Evolutionary conservation across 2,329 filamentous ascomycete genomes (phyloP).

Genomic region (Xylaria hypoxylon): DNA sequence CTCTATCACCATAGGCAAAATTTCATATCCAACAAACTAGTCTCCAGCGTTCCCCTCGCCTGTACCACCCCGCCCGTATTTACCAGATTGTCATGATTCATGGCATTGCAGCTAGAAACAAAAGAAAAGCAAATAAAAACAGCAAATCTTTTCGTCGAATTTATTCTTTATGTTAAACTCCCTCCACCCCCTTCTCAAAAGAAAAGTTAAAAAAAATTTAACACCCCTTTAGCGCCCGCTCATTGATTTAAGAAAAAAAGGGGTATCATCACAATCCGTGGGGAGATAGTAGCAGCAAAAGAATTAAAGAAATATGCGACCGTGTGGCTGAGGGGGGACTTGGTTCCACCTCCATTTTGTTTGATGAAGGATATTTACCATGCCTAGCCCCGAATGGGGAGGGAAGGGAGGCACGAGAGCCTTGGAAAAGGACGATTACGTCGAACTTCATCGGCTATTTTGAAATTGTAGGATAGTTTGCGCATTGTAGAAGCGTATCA

Average conservation of each 20-base stretch:
- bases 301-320: background rate
- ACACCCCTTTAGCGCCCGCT: slow-evolving; percentile 29
- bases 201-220: slow-evolving; percentile 16
- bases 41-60: slow-evolving; percentile 1
- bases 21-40: background rate
- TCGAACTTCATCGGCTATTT: background rate
- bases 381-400: too few relatives aligned
- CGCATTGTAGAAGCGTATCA: background rate
- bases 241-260: slow-evolving; percentile 23
- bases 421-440: background rate
- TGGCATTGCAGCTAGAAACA: slow-evolving; percentile 9
- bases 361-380: too few relatives aligned
- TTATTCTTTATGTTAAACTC: slow-evolving; percentile 19
- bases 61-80: background rate
- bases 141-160: slow-evolving; percentile 13
- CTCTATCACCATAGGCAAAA: background rate
- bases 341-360: background rate
- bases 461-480: too few relatives aligned
- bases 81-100: slow-evolving; percentile 9
- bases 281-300: slow-evolving; percentile 4
- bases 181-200: background rate
- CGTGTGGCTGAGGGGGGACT: background rate
- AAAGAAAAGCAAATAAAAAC: background rate
- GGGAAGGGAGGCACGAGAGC: background rate
- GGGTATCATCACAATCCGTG: slow-evolving; percentile 36